Percentiles rank a stretch among this genome's conserved stretches.
Conservation (phyloP, 2,329 filamentous ascomycete genomes). For the Pezicula radicicola region DNA sequence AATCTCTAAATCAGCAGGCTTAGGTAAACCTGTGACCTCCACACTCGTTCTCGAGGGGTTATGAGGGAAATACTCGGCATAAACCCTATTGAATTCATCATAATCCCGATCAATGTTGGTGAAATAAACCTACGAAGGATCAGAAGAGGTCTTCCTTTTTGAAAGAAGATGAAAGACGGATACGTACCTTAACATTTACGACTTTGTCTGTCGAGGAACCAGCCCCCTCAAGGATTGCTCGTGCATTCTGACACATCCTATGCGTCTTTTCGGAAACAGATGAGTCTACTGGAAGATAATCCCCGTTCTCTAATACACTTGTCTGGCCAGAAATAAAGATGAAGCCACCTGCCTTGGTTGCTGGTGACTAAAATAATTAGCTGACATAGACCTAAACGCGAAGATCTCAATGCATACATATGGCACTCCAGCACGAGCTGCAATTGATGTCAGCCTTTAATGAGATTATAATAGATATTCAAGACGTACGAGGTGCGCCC, state of each 20-base stretch:
- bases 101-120: background rate
- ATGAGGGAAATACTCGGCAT: background rate
- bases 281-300: background rate
- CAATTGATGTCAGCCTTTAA: background rate
- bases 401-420: background rate
- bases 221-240: background rate
- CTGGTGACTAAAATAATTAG: background rate
- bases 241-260: constrained; percentile 1
- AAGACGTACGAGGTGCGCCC: background rate
- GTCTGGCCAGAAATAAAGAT: background rate
- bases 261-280: background rate
- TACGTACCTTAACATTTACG: constrained; percentile 1
- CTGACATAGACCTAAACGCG: background rate
- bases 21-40: background rate
- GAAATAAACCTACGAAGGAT: background rate
- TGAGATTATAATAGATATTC: background rate
- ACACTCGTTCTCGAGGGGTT: background rate
- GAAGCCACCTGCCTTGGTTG: background rate
- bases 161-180: background rate
- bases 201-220: background rate
- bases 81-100: background rate
- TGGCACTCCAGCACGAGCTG: background rate
- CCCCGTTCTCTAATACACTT: background rate
- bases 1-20: background rate
- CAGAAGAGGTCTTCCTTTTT: background rate